phyloP scores from a whole-genome alignment of 2,329 filamentous ascomycete genomes.

The Colletotrichum sp. region DNA sequence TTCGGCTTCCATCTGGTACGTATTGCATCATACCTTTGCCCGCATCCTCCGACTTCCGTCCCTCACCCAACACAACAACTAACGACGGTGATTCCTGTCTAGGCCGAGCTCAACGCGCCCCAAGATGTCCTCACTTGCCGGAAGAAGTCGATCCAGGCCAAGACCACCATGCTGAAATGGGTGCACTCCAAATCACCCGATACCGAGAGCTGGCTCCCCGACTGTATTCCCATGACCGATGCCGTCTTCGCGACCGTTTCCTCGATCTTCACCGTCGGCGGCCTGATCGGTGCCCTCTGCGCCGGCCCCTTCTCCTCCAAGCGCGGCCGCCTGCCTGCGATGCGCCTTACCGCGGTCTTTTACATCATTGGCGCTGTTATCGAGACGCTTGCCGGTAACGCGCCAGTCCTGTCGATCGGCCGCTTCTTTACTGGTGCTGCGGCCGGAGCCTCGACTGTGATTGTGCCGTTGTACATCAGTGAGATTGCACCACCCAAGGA shows the following conservation, averaged over 20 bases:
- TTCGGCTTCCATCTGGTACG: constrained; percentile 92
- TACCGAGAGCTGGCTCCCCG: constrained; percentile 53
- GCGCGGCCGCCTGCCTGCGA: constrained; percentile 76
- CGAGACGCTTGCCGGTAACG: constrained; percentile 74
- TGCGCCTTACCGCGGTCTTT: constrained; percentile 78
- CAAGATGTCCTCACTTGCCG: constrained; percentile 92
- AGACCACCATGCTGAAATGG: constrained; percentile 28
- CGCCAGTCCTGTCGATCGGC: constrained; percentile 73
- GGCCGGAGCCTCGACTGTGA: constrained; percentile 88
- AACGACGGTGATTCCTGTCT: not conserved
- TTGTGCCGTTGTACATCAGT: constrained; percentile 93
- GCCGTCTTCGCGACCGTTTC: constrained; percentile 85
- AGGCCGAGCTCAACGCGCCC: constrained; percentile 95
- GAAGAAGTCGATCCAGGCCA: constrained; percentile 49
- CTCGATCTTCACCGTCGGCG: constrained; percentile 90
- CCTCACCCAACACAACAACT: not conserved
- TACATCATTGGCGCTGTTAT: constrained; percentile 78
- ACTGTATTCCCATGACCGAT: constrained; percentile 89
- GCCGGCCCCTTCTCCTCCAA: constrained; percentile 81
- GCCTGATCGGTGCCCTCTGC: constrained; percentile 80
- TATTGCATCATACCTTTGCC: constrained; percentile 17
- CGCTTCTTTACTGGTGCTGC: constrained; percentile 82
- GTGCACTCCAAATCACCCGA: constrained; percentile 29
- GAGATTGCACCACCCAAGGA: constrained; percentile 81
- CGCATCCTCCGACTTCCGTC: not conserved